These are phyloP conservation scores for Penicillium italicum DNA, from an alignment of 2,329 filamentous ascomycete species.

Conservation along the genomic window DNA sequence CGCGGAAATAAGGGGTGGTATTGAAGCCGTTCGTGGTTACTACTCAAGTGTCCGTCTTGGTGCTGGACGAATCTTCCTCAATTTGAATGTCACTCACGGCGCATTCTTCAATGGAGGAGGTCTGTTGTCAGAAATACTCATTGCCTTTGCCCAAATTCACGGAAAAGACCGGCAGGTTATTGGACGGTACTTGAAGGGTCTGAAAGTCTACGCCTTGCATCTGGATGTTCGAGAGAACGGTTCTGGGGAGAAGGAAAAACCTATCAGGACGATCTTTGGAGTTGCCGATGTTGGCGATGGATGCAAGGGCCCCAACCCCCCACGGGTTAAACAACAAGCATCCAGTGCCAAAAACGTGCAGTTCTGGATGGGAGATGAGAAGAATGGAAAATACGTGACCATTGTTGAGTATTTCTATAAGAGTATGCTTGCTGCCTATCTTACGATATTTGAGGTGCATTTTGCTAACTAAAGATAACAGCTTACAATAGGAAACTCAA, in stretches of 20 bases:
- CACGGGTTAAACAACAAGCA: not conserved
- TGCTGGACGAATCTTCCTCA: constrained; percentile 13
- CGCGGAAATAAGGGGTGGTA: constrained; percentile 4
- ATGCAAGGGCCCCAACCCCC: not conserved
- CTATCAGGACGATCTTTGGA: constrained; percentile 9
- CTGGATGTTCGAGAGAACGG: not conserved
- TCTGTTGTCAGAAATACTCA: not conserved
- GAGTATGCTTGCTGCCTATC: constrained; percentile 11
- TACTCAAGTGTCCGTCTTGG: constrained; percentile 20
- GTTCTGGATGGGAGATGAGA: constrained; percentile 10
- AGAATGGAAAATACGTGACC: constrained; percentile 12
- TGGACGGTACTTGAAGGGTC: constrained; percentile 9
- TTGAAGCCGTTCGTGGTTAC: constrained; percentile 19
- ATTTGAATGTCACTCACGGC: constrained; percentile 22
- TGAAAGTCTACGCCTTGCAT: constrained; percentile 15
- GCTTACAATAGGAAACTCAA: constrained; percentile 35
- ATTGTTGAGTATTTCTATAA: constrained; percentile 22
- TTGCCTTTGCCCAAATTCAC: not conserved
- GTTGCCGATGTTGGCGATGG: constrained; percentile 15
- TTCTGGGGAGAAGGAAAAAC: not conserved
- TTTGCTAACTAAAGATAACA: constrained; percentile 18
- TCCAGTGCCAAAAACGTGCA: constrained; percentile 8
- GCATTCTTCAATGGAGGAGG: constrained; percentile 11
- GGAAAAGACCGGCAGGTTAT: not conserved
- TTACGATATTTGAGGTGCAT: not conserved